Percentiles rank a stretch among this genome's conserved stretches.
phyloP scores from a whole-genome alignment of 2,329 filamentous ascomycete species.

The Exophiala sp. region DNA sequence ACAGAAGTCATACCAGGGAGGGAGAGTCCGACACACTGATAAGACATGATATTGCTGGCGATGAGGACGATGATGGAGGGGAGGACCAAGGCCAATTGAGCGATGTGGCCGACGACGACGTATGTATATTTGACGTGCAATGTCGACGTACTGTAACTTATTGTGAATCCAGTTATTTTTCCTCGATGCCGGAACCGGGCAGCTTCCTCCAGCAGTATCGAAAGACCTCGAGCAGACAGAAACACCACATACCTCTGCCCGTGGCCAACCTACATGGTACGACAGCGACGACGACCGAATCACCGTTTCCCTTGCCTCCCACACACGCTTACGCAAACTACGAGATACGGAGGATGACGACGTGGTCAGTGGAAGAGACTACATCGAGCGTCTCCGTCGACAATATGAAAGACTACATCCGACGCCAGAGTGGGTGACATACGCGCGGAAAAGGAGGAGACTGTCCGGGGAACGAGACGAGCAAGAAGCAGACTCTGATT shows the following conservation, averaged over 20 bases:
- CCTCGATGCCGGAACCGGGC: constrained; percentile 64
- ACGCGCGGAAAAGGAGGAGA: constrained; percentile 28
- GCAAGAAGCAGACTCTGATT: constrained; percentile 50
- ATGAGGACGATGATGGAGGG: constrained; percentile 36
- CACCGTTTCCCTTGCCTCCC: constrained; percentile 73
- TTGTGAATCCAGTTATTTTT: constrained; percentile 63
- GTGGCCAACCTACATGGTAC: constrained; percentile 66
- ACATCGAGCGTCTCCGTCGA: constrained; percentile 71
- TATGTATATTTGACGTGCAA: constrained; percentile 33
- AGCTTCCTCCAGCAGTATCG: constrained; percentile 30
- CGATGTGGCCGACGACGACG: constrained; percentile 70
- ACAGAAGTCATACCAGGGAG: constrained; percentile 50
- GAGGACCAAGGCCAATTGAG: constrained; percentile 54
- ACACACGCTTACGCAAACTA: constrained; percentile 75
- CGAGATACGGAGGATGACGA: constrained; percentile 79
- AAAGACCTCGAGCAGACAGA: constrained; percentile 39
- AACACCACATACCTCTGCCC: constrained; percentile 16
- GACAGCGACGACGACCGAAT: constrained; percentile 94
- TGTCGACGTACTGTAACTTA: constrained; percentile 3
- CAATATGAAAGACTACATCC: constrained; percentile 67
- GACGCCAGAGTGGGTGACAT: constrained; percentile 57
- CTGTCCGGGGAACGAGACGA: constrained; percentile 32
- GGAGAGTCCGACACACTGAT: constrained; percentile 31
- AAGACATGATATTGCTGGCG: constrained; percentile 31
- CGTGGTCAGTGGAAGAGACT: constrained; percentile 79